phyloP scores from a whole-genome alignment of 768 basidiomycete species.

The Macrolepiota dolichaula region DNA sequence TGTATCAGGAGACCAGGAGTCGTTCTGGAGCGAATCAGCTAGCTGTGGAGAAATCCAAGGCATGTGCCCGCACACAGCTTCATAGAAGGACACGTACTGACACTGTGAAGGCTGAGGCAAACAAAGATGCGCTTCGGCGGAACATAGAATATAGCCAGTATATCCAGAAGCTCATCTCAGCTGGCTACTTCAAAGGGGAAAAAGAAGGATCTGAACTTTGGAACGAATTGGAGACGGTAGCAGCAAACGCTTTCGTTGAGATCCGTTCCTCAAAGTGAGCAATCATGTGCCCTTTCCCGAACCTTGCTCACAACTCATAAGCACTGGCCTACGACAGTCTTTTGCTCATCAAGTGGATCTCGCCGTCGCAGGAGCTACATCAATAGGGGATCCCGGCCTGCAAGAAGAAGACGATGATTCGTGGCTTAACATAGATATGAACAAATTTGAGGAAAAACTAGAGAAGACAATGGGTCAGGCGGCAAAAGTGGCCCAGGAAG shows the following conservation, averaged over 20 bases:
- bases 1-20: conserved; percentile 81
- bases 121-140: conserved; percentile 63
- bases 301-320: conserved; percentile 19
- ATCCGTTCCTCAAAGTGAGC: conserved; percentile 66
- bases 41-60: conserved; percentile 44
- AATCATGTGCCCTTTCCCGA: neutral
- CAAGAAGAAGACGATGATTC: conserved; percentile 68
- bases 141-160: conserved; percentile 71
- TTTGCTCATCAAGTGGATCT: conserved; percentile 73
- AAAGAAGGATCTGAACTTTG: conserved; percentile 74
- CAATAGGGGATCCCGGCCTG: conserved; percentile 19
- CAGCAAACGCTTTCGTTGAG: conserved; percentile 61
- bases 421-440: conserved; percentile 82
- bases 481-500: conserved; percentile 15
- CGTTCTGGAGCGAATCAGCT: conserved; percentile 37
- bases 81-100: neutral
- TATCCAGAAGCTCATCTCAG: conserved; percentile 56
- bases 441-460: conserved; percentile 74
- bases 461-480: conserved; percentile 35
- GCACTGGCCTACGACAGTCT: conserved; percentile 62
- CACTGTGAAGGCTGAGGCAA: conserved; percentile 50
- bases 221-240: conserved; percentile 70
- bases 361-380: conserved; percentile 47
- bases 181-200: conserved; percentile 79
- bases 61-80: conserved; percentile 26